Conservation (phyloP, 179 eudicot species). For the Corrigiola litoralis region DNA sequence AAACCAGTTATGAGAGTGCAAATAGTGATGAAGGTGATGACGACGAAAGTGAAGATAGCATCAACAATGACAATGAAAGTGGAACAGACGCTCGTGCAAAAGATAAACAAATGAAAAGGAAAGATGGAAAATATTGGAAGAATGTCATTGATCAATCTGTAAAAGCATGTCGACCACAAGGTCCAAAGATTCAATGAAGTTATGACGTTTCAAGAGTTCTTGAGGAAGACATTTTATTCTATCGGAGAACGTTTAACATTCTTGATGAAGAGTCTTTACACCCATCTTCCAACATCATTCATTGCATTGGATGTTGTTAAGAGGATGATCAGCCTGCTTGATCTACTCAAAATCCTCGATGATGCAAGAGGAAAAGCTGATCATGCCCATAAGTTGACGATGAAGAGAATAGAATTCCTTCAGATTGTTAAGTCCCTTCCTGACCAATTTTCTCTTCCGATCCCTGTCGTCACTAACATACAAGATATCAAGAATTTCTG, state of each 20-base stretch:
- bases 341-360: constrained; percentile 26
- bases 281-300: constrained; percentile 52
- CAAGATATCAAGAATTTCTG: constrained; percentile 37
- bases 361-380: constrained; percentile 3
- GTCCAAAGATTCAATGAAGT: not conserved
- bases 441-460: constrained; percentile 1
- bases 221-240: constrained; percentile 24
- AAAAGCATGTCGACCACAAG: constrained; percentile 18
- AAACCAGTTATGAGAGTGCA: no score
- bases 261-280: constrained; percentile 34
- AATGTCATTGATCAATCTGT: constrained; percentile 20
- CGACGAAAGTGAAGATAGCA: not conserved
- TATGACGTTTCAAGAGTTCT: constrained; percentile 44
- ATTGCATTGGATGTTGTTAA: constrained; percentile 32
- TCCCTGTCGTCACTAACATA: not conserved
- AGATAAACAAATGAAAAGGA: constrained; percentile 10
- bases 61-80: not conserved
- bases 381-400: not conserved
- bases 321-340: constrained; percentile 38
- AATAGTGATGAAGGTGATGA: not conserved
- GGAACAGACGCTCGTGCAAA: not conserved
- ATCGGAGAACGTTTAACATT: constrained; percentile 17
- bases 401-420: constrained; percentile 32
- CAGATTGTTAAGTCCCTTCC: constrained; percentile 34
- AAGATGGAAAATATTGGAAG: constrained; percentile 22